A percentile compares a stretch with the other conserved stretches of the same genome.
phyloP scores from a whole-genome alignment of 2,329 filamentous ascomycete genomes.

The Cryphonectria radicalis region DNA sequence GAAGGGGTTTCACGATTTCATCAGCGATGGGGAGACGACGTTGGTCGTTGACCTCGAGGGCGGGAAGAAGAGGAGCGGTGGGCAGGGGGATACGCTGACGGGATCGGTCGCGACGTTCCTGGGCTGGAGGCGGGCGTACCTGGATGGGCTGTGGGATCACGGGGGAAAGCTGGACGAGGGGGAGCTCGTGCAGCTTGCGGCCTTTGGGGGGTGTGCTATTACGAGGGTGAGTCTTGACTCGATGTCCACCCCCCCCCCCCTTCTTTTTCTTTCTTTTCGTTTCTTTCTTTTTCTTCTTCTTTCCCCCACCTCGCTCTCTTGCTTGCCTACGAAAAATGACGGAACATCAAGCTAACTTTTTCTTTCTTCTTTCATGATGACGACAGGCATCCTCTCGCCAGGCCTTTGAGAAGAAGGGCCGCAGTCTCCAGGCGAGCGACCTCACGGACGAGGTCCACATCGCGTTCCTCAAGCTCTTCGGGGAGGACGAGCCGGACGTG shows the following conservation, averaged over 20 bases:
- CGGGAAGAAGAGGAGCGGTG: conserved; percentile 86
- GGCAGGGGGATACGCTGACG: conserved; percentile 94
- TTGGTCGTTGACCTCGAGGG: conserved; percentile 77
- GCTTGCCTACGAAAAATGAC: not conserved
- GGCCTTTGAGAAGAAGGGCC: conserved; percentile 83
- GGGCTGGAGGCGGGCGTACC: conserved; percentile 85
- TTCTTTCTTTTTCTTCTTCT: not conserved
- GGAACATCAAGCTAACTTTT: conserved; percentile 24
- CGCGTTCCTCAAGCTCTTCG: conserved; percentile 80
- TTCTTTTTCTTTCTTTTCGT: not conserved
- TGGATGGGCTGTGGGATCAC: conserved; percentile 78
- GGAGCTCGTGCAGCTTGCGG: conserved; percentile 73
- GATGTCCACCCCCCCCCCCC: not conserved
- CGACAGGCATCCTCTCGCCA: conserved; percentile 78
- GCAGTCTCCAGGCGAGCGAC: conserved; percentile 90
- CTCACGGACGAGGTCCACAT: conserved; percentile 86
- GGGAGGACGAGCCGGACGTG: conserved; percentile 61
- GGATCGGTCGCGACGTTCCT: conserved; percentile 87
- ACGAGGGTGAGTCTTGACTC: conserved; percentile 66
- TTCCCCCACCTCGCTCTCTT: not conserved
- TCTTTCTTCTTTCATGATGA: too few species aligned
- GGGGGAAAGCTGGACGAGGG: conserved; percentile 42
- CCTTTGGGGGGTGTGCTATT: conserved; percentile 84
- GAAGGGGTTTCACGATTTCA: conserved; percentile 82
- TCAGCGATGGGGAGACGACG: conserved; percentile 80